A percentile compares a stretch with the other conserved stretches of the same genome.
phyloP scores from a whole-genome alignment of 768 basidiomycete species.

The Stropharia rugosoannulata region DNA sequence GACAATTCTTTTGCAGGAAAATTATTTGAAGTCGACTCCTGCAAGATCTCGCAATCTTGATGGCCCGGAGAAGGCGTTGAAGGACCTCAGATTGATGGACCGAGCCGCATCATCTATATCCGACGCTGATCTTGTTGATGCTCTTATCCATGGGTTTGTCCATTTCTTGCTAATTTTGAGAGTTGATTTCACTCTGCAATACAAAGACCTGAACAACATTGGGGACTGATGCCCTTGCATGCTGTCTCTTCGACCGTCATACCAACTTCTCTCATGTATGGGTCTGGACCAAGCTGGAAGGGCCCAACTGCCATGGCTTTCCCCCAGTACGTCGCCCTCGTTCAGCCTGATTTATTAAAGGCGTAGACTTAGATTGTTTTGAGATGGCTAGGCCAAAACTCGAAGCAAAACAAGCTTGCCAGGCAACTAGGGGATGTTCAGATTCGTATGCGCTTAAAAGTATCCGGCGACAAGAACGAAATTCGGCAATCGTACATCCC shows the following conservation, averaged over 20 bases:
- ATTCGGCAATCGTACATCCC: constrained; percentile 92
- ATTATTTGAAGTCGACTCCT: constrained; percentile 87
- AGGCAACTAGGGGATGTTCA: constrained; percentile 89
- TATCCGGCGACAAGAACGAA: constrained; percentile 87
- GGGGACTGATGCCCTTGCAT: constrained; percentile 93
- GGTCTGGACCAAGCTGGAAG: constrained; percentile 62
- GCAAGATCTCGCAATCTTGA: constrained; percentile 52
- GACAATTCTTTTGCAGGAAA: constrained; percentile 60
- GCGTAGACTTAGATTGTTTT: background rate
- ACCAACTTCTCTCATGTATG: constrained; percentile 85
- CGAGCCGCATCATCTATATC: constrained; percentile 91
- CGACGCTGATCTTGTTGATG: constrained; percentile 91
- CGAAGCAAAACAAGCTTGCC: constrained; percentile 80
- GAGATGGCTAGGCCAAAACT: constrained; percentile 98
- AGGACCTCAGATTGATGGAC: constrained; percentile 79
- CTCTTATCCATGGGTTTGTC: constrained; percentile 86
- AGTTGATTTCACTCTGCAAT: background rate
- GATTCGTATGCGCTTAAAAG: constrained; percentile 91
- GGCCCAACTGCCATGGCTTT: constrained; percentile 71
- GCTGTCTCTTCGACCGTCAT: constrained; percentile 87
- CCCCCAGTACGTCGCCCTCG: constrained; percentile 66
- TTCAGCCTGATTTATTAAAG: background rate
- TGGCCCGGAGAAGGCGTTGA: constrained; percentile 66
- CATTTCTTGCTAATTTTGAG: background rate
- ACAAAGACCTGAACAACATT: constrained; percentile 86